Conservation (phyloP, 2,329 filamentous ascomycete species). For the Knoxdaviesia capensis region DNA sequence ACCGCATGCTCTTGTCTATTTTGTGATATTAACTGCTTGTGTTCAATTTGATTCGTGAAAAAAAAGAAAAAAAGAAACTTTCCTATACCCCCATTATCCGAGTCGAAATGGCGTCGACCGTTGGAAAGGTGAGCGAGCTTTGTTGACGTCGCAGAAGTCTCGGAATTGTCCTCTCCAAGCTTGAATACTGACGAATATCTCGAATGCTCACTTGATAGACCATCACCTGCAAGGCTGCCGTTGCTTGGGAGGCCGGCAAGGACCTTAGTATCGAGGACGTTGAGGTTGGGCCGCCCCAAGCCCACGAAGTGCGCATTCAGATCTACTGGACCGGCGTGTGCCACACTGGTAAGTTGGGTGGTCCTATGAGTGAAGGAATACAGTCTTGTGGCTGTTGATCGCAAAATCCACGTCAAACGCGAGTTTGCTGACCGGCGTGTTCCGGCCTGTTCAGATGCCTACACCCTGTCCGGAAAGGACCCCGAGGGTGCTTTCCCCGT, state of each 20-base stretch:
- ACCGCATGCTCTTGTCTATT: not conserved
- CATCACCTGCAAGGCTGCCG: constrained; percentile 91
- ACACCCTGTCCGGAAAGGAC: constrained; percentile 89
- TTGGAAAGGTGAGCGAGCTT: constrained; percentile 2
- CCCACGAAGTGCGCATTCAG: constrained; percentile 90
- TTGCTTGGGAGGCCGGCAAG: constrained; percentile 93
- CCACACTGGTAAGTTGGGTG: constrained; percentile 53
- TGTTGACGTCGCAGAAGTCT: too few relatives aligned
- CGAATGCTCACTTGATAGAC: constrained; percentile 30
- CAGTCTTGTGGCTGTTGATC: not conserved
- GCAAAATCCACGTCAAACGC: not conserved
- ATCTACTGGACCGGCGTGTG: constrained; percentile 97
- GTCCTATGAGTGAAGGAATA: too few relatives aligned
- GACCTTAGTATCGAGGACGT: constrained; percentile 77
- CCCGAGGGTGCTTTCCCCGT: constrained; percentile 88
- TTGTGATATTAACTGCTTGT: too few relatives aligned
- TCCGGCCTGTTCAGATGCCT: constrained; percentile 44
- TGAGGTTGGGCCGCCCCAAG: constrained; percentile 73
- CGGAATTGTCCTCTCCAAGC: too few relatives aligned
- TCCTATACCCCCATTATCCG: too few relatives aligned
- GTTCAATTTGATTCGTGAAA: too few relatives aligned
- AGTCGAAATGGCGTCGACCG: not conserved
- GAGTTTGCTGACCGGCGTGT: too few relatives aligned
- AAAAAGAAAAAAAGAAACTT: too few relatives aligned
- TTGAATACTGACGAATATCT: too few relatives aligned